Base-by-base conservation (phyloP, 2,329 filamentous ascomycete species). In the Stagonosporopsis vannaccii region DNA sequence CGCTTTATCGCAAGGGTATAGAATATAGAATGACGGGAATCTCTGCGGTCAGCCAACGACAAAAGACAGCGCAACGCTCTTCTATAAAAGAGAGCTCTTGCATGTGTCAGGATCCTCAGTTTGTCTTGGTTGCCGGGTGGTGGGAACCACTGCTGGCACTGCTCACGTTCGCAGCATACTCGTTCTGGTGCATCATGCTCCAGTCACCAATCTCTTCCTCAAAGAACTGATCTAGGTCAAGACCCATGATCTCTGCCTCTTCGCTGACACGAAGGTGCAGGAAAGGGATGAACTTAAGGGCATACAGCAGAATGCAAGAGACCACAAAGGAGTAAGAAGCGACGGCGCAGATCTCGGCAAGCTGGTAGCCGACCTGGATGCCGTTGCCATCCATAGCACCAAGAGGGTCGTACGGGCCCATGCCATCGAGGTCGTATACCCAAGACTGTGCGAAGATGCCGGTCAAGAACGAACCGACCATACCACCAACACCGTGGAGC, bases 121-220 rank as follows among this genome's bases (percentile, higher is more conserved):
- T 30, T 6, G 53, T 12, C 32, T 51, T 56, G 1, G 26, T 28
- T 32, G 47, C 6, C 17, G 44, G n/a, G 6, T 52, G 54, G 7
- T 44, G 43, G 22, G 43, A 45, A 33, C 65, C 60, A 53, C 70
- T 74, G 60, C 68, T 70, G 6, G 66, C 56, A 23, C 63, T 67
- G 44, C 61, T 65, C 13, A 41, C 37, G 39, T 63, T 65, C 8
- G 61, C 58, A 37, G 64, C 47, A 40, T 67, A 63, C 15, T 66
- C 40, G 36, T 71, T 63, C 41, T 73, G 69, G 30, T 74, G 65
- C 53, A 71, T 59, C 44, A 81, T 70, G 28, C 69, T 78, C 77
- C 81, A 82, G 55, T 83, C 81, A 13, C 81, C 81, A 67, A 86
- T 84, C 71, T 83, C 79, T 74, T 85, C 83, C 71, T 85, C 83